These are phyloP conservation scores for Naganishia sp. DNA, from an alignment of 1,284 basidiomycete species.

Conservation along the genomic window DNA sequence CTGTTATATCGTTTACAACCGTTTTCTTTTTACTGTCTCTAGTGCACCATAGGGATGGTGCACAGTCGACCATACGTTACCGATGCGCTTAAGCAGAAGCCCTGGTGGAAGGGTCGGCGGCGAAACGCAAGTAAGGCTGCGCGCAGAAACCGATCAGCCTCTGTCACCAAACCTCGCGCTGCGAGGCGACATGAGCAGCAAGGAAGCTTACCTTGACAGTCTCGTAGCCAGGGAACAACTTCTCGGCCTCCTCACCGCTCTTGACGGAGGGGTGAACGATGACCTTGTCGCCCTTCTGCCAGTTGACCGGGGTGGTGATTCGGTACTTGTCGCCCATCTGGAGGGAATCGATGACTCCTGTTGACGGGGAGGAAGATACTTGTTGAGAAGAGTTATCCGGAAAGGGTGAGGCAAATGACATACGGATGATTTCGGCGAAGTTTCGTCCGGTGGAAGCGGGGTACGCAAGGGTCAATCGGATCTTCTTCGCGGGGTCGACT, in stretches of 20 bases:
- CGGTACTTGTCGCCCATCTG: constrained; percentile 89
- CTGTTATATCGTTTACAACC: no score
- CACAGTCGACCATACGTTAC: no score
- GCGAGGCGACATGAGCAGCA: not conserved
- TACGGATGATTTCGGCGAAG: constrained; percentile 78
- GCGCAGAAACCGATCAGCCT: not conserved
- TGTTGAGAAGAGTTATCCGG: not conserved
- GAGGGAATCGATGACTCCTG: constrained; percentile 70
- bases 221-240: constrained; percentile 58
- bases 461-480: constrained; percentile 87
- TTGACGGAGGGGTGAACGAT: constrained; percentile 88
- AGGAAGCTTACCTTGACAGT: constrained; percentile 52
- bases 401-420: not conserved
- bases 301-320: constrained; percentile 82
- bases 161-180: not conserved
- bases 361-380: not conserved
- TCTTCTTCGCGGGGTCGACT: constrained; percentile 85
- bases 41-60: no score
- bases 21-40: no score
- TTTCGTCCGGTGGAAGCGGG: constrained; percentile 75
- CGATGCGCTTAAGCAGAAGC: not conserved
- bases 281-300: constrained; percentile 89
- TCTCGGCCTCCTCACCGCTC: constrained; percentile 81
- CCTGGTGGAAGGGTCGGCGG: constrained; percentile 50
- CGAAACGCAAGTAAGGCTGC: constrained; percentile 59